Conservation (phyloP, 2,329 filamentous ascomycete genomes). For the Botrytis tulipae region DNA sequence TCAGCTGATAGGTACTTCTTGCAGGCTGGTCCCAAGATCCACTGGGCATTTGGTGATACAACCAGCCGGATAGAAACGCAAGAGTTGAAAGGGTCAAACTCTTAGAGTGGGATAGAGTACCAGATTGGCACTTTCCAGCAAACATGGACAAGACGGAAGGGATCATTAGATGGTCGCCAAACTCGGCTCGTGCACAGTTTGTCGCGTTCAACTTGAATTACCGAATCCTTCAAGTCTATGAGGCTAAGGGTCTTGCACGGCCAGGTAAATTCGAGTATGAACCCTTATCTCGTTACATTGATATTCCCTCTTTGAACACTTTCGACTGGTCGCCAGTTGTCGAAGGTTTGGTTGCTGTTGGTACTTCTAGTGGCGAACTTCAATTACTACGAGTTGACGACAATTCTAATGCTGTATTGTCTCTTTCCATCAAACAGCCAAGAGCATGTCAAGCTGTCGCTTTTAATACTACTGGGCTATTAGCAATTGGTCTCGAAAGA, state of each 20-base stretch:
- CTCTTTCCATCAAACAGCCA: slow-evolving; percentile 71
- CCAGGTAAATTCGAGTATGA: slow-evolving; percentile 57
- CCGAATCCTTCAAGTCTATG: slow-evolving; percentile 60
- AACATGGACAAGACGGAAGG: slow-evolving; percentile 42
- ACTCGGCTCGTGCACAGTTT: slow-evolving; percentile 57
- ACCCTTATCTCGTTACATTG: slow-evolving; percentile 58
- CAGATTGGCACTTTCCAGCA: background rate
- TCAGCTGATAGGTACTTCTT: slow-evolving; percentile 7
- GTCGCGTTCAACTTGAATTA: slow-evolving; percentile 65
- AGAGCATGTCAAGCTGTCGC: slow-evolving; percentile 79
- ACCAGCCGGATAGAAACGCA: background rate
- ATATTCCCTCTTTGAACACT: slow-evolving; percentile 61
- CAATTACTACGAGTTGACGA: slow-evolving; percentile 72
- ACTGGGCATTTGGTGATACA: background rate
- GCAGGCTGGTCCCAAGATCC: background rate
- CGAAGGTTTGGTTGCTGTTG: slow-evolving; percentile 69
- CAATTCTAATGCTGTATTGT: slow-evolving; percentile 61
- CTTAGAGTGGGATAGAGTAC: background rate
- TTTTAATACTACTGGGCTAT: slow-evolving; percentile 68
- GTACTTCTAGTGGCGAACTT: slow-evolving; percentile 72
- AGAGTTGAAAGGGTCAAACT: background rate
- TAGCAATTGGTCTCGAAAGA: slow-evolving; percentile 77
- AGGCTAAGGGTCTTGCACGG: slow-evolving; percentile 55
- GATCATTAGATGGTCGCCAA: slow-evolving; percentile 66
- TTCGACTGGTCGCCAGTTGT: slow-evolving; percentile 65